Conservation (phyloP, 2,329 filamentous ascomycete species). For the Aspergillus felis region DNA sequence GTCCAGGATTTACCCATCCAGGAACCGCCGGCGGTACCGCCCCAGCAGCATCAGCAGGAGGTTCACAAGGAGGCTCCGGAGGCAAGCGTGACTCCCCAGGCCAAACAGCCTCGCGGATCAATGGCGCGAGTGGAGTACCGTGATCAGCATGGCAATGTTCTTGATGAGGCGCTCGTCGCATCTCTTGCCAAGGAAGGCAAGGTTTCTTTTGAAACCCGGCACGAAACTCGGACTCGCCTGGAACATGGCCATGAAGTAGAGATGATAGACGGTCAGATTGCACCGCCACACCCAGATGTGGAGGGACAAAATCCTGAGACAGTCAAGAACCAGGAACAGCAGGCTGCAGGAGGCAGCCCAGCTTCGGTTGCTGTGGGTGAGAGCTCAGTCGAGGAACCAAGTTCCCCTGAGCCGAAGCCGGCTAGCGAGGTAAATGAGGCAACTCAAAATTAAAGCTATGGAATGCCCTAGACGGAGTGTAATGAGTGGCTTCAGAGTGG, state of each 20-base stretch:
- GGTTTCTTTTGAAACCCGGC: slow-evolving; percentile 91
- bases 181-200: slow-evolving; percentile 71
- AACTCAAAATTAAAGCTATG: slow-evolving; percentile 29
- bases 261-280: slow-evolving; percentile 37
- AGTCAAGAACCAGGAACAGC: slow-evolving; percentile 37
- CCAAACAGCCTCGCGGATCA: slow-evolving; percentile 42
- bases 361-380: slow-evolving; percentile 38
- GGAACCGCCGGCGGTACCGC: slow-evolving; percentile 10
- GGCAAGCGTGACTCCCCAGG: slow-evolving; percentile 32
- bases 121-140: slow-evolving; percentile 92
- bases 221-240: slow-evolving; percentile 88
- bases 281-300: slow-evolving; percentile 54
- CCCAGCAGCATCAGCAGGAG: slow-evolving; percentile 17
- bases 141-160: slow-evolving; percentile 86
- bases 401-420: slow-evolving; percentile 40
- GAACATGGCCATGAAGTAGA: slow-evolving; percentile 72
- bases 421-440: slow-evolving; percentile 47
- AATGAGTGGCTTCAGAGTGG: slow-evolving; percentile 10
- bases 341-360: slow-evolving; percentile 34
- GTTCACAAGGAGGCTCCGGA: slow-evolving; percentile 19
- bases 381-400: slow-evolving; percentile 33
- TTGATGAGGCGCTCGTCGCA: slow-evolving; percentile 78
- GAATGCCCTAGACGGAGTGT: slow-evolving; percentile 9
- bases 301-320: slow-evolving; percentile 58
- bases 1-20: neutral